These are phyloP conservation scores for Mortierella sp. DNA, from an alignment of 371 early-diverging fungal genomes.

Conservation along the genomic window DNA sequence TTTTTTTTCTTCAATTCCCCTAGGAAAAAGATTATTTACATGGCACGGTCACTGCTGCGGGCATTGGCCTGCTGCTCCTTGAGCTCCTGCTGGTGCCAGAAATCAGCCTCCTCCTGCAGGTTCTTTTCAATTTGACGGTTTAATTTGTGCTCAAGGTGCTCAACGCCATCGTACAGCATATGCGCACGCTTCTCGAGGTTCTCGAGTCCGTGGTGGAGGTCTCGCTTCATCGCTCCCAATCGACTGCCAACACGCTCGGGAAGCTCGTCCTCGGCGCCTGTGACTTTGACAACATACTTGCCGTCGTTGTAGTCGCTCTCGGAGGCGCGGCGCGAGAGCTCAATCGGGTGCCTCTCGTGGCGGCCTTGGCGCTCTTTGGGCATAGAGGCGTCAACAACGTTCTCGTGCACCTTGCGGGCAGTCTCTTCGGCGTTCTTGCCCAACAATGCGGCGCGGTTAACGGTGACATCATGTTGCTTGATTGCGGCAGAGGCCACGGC, in stretches of 20 bases:
- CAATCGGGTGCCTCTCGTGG: constrained; percentile 27
- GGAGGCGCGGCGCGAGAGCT: constrained; percentile 34
- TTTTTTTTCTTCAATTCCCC: neutral
- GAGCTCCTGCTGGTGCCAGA: constrained; percentile 50
- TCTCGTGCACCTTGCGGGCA: constrained; percentile 53
- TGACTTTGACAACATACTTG: constrained; percentile 22
- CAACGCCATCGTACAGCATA: constrained; percentile 51
- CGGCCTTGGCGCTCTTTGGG: constrained; percentile 28
- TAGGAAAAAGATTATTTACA: constrained; percentile 18
- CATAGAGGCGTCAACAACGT: constrained; percentile 44
- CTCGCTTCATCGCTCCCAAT: constrained; percentile 14
- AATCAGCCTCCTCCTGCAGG: constrained; percentile 49
- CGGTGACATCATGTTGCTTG: constrained; percentile 34
- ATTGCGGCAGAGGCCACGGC: constrained; percentile 31
- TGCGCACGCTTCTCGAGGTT: constrained; percentile 47
- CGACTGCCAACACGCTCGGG: constrained; percentile 28
- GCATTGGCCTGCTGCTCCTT: constrained; percentile 48
- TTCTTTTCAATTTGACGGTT: constrained; percentile 39
- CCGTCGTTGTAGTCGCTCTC: constrained; percentile 31
- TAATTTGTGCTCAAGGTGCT: constrained; percentile 45
- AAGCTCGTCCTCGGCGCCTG: neutral
- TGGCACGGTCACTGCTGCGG: constrained; percentile 41
- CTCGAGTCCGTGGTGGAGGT: constrained; percentile 28
- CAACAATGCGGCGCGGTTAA: constrained; percentile 19
- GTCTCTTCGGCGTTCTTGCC: constrained; percentile 34